Evolutionary conservation across 2,329 filamentous ascomycete genomes (phyloP), one percentile per base, ranked within the genome.

Genomic region (Cytospora piceae): DNA sequence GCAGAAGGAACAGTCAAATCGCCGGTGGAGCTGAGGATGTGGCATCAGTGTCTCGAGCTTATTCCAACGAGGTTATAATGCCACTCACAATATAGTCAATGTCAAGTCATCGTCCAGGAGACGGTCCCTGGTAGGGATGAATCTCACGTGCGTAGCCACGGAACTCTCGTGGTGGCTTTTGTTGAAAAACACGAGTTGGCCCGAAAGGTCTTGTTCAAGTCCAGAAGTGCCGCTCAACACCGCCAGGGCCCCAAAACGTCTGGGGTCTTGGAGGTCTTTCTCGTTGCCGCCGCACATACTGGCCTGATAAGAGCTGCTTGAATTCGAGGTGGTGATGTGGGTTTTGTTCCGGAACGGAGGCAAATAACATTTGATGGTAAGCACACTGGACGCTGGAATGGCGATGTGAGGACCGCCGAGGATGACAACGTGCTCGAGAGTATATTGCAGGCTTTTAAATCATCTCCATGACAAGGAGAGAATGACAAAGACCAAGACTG

Each of bases 141-240:
- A 67, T 51, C 51, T 65, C 39, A 67, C 46, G 54, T 67, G 65
- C 3, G 65, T 67, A 5, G 65, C 65, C 15, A 62, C 32, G 12
- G 52, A 57, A 53, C 65, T 67, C 42, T 64, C 56, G 22, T 60
- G 63, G 32, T 65, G 57, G 27, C n/a, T 29, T 6, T 55, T 4
- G 34, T 67, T 67, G 54, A 58, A 67, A 29, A 67, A 67, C 15
- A 67, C 12, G 8, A 67, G 27, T 34, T 52, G 57, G 22, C 65
- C 61, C 9, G 65, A 65, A n/a, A 64, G 31, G 32, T 46, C 49
- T 58, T 58, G 52, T 46, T 53, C 60, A 20, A 52, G 17, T 49
- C 55, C 42, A 14, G 65, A 54, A n/a, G 24, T 51, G 24, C 46
- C 39, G 27, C 46, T 54, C 34, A 67, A 51, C 24, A 67, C 65